phyloP scores from a whole-genome alignment of 352 stramenopile genomes.

The Phytophthora foliorum region DNA sequence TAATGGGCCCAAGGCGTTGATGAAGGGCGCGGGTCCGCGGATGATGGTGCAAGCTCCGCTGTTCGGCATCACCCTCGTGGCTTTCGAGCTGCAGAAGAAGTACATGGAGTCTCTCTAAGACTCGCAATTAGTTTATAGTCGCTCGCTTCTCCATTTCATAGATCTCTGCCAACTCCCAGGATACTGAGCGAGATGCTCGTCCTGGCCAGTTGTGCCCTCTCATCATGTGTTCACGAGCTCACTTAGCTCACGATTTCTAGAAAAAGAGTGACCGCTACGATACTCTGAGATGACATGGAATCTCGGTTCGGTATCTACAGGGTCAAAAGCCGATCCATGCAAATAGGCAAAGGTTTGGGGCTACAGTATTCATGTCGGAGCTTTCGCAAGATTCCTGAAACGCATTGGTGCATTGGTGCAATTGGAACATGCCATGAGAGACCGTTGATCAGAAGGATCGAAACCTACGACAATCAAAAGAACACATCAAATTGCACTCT shows the following conservation, averaged over 20 bases:
- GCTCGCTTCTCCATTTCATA: slow-evolving; percentile 18
- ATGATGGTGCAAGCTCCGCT: slow-evolving; percentile 91
- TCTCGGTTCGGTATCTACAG: not conserved
- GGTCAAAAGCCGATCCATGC: too few relatives aligned
- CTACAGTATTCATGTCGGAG: not conserved
- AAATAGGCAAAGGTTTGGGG: not conserved
- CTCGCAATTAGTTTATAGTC: slow-evolving; percentile 23
- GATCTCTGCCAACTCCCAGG: slow-evolving; percentile 15
- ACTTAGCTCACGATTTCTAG: not conserved
- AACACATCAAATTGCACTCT: not conserved
- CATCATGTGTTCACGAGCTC: slow-evolving; percentile 17
- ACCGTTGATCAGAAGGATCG: too few relatives aligned
- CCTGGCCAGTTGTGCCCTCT: slow-evolving; percentile 25
- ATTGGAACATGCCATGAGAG: too few relatives aligned
- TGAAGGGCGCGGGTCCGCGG: slow-evolving; percentile 86
- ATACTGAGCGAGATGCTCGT: slow-evolving; percentile 1
- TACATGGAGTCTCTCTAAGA: slow-evolving; percentile 78
- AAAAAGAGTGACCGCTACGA: not conserved
- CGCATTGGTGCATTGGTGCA: too few relatives aligned
- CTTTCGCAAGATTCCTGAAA: too few relatives aligned
- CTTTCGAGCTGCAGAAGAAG: slow-evolving; percentile 92
- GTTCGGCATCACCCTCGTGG: slow-evolving; percentile 86
- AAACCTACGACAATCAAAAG: too few relatives aligned
- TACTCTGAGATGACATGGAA: not conserved
- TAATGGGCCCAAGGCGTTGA: slow-evolving; percentile 86